These are phyloP conservation scores for Cucurbita moschata DNA, from an alignment of 306 rosid species.

Conservation along the genomic window DNA sequence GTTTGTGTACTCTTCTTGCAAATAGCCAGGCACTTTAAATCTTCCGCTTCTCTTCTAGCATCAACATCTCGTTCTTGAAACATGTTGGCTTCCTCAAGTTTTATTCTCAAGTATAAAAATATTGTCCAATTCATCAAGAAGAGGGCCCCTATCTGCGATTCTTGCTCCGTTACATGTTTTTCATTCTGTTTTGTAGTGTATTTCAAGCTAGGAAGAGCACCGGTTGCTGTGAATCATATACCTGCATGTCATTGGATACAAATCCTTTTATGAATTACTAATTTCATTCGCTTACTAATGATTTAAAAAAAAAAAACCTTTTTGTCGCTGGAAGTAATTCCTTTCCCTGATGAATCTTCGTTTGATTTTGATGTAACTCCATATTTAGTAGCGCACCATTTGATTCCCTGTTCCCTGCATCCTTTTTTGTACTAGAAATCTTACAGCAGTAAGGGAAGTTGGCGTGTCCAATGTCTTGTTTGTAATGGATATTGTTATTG, in stretches of 20 bases:
- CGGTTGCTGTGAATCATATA: slow-evolving; percentile 16
- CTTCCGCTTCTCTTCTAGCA: slow-evolving; percentile 16
- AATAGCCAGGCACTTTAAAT: slow-evolving; percentile 55
- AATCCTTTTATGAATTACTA: not conserved
- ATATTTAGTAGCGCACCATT: not conserved
- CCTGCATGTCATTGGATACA: not conserved
- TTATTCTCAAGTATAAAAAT: slow-evolving; percentile 32
- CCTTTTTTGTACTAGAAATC: not conserved
- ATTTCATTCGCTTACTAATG: not conserved
- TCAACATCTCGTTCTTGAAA: slow-evolving; percentile 21
- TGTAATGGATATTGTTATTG: not conserved
- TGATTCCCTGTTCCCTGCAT: not conserved
- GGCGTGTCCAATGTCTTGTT: not conserved
- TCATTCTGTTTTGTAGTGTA: slow-evolving; percentile 33
- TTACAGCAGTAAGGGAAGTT: not conserved
- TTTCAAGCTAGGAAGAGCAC: slow-evolving; percentile 40
- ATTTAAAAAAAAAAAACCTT: not conserved
- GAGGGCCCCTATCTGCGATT: slow-evolving; percentile 52
- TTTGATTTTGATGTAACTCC: not conserved
- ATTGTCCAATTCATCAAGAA: slow-evolving; percentile 69
- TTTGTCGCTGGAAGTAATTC: not conserved
- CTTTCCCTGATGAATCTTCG: not conserved
- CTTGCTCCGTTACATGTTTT: slow-evolving; percentile 31
- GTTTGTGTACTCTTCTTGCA: slow-evolving; percentile 54
- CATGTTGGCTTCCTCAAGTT: slow-evolving; percentile 76